These are phyloP conservation scores for Plasmodium gaboni DNA, from an alignment of 169 alveolate species.

Conservation along the genomic window DNA sequence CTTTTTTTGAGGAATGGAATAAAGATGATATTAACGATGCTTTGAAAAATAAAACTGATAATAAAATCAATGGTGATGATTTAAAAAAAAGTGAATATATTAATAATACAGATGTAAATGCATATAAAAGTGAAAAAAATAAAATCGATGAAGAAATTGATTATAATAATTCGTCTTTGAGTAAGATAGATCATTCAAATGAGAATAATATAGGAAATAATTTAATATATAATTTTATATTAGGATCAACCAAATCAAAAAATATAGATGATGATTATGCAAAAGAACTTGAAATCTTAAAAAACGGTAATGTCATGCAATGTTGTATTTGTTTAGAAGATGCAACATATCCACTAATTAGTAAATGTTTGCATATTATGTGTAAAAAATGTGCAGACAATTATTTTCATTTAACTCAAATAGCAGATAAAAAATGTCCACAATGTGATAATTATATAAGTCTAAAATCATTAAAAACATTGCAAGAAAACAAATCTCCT, in stretches of 20 bases:
- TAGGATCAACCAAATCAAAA: constrained; percentile 41
- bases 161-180: neutral
- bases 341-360: constrained; percentile 46
- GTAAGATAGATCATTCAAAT: neutral
- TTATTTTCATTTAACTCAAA: constrained; percentile 70
- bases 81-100: neutral
- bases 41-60: neutral
- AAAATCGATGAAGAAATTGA: neutral
- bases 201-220: constrained; percentile 7
- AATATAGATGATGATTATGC: constrained; percentile 24
- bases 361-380: constrained; percentile 72
- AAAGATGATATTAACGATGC: constrained; percentile 30
- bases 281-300: constrained; percentile 39
- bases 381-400: constrained; percentile 74
- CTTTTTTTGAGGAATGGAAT: constrained; percentile 74
- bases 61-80: neutral
- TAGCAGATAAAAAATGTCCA: constrained; percentile 69
- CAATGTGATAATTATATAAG: constrained; percentile 53
- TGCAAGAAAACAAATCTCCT: constrained; percentile 67
- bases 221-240: constrained; percentile 53
- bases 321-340: constrained; percentile 72
- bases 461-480: constrained; percentile 61
- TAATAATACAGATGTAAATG: neutral
- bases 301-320: constrained; percentile 47
- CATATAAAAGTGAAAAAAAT: neutral